Base-by-base conservation (phyloP, 805 yeast species). In the Zygotorulaspora florentina region DNA sequence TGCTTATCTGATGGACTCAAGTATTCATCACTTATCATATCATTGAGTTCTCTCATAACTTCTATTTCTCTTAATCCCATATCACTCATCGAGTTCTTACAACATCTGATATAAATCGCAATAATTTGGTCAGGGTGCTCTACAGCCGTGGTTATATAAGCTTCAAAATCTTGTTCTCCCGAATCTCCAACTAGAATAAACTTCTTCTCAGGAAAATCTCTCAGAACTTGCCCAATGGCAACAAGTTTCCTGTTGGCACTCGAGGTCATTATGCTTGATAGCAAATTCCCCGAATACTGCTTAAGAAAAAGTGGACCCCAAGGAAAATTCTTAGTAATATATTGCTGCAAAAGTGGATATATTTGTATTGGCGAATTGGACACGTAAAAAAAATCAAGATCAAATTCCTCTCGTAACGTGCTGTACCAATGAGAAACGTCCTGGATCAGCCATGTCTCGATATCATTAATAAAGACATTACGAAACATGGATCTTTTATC, bases 341-440 rank as follows among this genome's bases (percentile, higher is more conserved):
- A 66, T 10, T 42, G 43, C 15, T 58, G 50, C 31, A 62, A 38
- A 13, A 86, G 75, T 15, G 79, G 74, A 62, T 74, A 89, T 18
- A 93, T 68, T 64, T 93, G 98, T 80, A 95, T 86, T 0, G 99
- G 99, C 1, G 95, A 82, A 66, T 95, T 93, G 7, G 97, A 90
- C 2, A 95, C 98, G 62, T 91, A 95, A 63, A 90, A 96, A 58
- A 91, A 80, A n/a, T 80, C 70, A 2, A 81, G 74, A 10, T 73
- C 61, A 34, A 58, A 66, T 12, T 64, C 64, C 8, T 67, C 59
- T 8, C 63, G 59, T 31, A 90, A 60, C n/a, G 69, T 66, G 8
- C 71, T 70, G 58, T 79, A 87, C 89, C 96, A 88, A 29, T 74
- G 71, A 3, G 85, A 74, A 23, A 93, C 83, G 2, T 87, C 83